A percentile compares a stretch with the other conserved stretches of the same genome.
Evolutionary conservation across 352 stramenopile genomes (phyloP).

Genomic region (Globisporangium middletonii): DNA sequence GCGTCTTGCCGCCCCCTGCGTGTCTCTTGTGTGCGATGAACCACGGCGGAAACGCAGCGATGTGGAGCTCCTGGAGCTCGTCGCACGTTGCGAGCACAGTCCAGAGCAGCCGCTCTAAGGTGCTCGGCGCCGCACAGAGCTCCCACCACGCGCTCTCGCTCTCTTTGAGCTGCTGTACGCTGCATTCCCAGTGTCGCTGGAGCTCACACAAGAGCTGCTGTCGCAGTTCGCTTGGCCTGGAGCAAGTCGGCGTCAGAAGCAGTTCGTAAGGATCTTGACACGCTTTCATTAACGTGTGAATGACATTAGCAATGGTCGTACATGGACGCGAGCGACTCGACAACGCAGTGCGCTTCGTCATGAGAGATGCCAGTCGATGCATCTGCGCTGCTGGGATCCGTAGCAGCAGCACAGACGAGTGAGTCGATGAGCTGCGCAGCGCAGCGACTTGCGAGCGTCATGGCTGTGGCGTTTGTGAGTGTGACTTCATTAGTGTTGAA

Average conservation of each 20-base stretch:
- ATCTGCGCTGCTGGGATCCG: not conserved
- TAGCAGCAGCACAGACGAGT: slow-evolving; percentile 1
- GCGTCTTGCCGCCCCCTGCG: not conserved
- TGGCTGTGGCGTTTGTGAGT: too few species aligned
- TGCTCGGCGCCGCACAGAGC: not conserved
- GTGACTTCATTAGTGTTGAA: too few species aligned
- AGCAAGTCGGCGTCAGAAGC: not conserved
- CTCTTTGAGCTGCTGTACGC: slow-evolving; percentile 1
- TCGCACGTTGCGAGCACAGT: not conserved
- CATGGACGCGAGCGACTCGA: slow-evolving; percentile 7
- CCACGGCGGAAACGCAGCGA: slow-evolving; percentile 7
- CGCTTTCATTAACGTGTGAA: not conserved
- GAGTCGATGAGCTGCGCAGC: slow-evolving; percentile 6
- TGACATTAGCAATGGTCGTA: not conserved
- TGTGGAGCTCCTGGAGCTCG: slow-evolving; percentile 3
- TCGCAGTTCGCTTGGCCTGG: slow-evolving; percentile 6
- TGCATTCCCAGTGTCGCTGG: slow-evolving; percentile 1
- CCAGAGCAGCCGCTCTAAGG: slow-evolving; percentile 4
- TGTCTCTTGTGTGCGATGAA: not conserved
- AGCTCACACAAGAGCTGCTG: slow-evolving; percentile 1
- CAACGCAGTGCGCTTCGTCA: not conserved
- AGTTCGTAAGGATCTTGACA: not conserved
- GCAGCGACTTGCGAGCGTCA: slow-evolving; percentile 3
- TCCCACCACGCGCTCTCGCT: slow-evolving; percentile 6
- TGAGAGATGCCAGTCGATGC: not conserved